These are phyloP conservation scores for Phylloboletellus chloephorus DNA, from an alignment of 1,284 basidiomycete species.

Conservation along the genomic window DNA sequence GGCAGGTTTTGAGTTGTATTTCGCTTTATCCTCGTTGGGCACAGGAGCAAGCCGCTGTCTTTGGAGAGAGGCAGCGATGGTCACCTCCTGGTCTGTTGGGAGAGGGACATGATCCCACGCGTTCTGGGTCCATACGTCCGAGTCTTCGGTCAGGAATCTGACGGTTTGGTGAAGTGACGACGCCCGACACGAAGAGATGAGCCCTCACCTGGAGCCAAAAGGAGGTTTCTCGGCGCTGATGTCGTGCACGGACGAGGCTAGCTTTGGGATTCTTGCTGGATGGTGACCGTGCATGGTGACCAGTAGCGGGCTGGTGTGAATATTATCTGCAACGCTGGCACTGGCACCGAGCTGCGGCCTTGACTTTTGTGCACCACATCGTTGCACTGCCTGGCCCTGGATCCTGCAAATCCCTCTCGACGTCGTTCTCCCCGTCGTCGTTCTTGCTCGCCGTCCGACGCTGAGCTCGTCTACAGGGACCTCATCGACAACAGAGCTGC, in stretches of 20 bases:
- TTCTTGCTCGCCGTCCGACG: slow-evolving; percentile 1
- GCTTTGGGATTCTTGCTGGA: slow-evolving; percentile 25
- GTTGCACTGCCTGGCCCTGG: neutral
- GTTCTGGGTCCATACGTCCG: slow-evolving; percentile 70
- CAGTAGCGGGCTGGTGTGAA: slow-evolving; percentile 10
- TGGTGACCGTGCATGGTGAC: slow-evolving; percentile 1
- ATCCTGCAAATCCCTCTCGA: neutral
- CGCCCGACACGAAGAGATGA: neutral
- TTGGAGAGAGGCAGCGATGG: slow-evolving; percentile 62
- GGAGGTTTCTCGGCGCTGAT: slow-evolving; percentile 53
- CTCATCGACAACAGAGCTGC: slow-evolving; percentile 1
- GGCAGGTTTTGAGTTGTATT: slow-evolving; percentile 71
- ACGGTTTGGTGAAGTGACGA: neutral
- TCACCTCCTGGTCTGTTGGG: slow-evolving; percentile 69
- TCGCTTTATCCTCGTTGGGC: slow-evolving; percentile 55
- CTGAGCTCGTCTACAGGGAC: slow-evolving; percentile 2
- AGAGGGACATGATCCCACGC: slow-evolving; percentile 89
- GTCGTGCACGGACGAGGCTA: slow-evolving; percentile 63
- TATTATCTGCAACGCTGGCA: slow-evolving; percentile 4
- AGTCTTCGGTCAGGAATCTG: slow-evolving; percentile 59
- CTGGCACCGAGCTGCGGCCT: slow-evolving; percentile 3
- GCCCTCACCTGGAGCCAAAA: slow-evolving; percentile 60
- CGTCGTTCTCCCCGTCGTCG: slow-evolving; percentile 6
- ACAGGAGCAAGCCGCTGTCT: slow-evolving; percentile 69
- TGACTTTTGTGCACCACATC: slow-evolving; percentile 8